Conservation (phyloP, 2,329 filamentous ascomycete species). For the Beauveria australis region DNA sequence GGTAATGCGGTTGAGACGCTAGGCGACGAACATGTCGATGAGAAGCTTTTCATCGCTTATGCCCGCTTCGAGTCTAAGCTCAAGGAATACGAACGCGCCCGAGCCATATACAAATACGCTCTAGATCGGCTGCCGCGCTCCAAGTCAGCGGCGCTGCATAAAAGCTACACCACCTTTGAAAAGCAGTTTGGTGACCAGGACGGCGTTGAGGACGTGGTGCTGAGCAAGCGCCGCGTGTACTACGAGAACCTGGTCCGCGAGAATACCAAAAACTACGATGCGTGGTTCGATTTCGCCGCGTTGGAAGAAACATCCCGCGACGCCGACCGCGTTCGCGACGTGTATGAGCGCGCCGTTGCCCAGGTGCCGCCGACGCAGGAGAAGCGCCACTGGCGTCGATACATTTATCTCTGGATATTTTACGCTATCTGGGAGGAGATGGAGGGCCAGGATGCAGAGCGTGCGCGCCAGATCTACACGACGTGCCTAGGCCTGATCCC, state of each 20-base stretch:
- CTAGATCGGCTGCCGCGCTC: constrained; percentile 85
- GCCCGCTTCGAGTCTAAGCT: constrained; percentile 91
- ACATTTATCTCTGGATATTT: constrained; percentile 97
- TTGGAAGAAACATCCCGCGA: constrained; percentile 83
- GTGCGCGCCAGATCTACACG: constrained; percentile 83
- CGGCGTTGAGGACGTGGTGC: constrained; percentile 88
- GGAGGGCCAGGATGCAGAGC: constrained; percentile 66
- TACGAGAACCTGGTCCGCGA: constrained; percentile 94
- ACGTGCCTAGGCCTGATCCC: constrained; percentile 82
- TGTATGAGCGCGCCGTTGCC: constrained; percentile 92
- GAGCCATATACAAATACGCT: constrained; percentile 95
- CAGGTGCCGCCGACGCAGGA: constrained; percentile 92
- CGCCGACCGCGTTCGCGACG: constrained; percentile 74
- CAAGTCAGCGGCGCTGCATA: constrained; percentile 76
- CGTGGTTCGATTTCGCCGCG: constrained; percentile 91
- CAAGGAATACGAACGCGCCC: constrained; percentile 87
- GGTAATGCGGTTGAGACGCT: constrained; percentile 80
- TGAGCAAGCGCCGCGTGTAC: constrained; percentile 86
- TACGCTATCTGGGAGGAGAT: constrained; percentile 95
- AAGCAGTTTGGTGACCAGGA: constrained; percentile 94
- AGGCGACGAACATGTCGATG: constrained; percentile 92
- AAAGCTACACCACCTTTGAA: constrained; percentile 93
- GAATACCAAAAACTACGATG: constrained; percentile 93
- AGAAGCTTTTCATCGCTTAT: constrained; percentile 91
- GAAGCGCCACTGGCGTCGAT: constrained; percentile 93